phyloP scores from a whole-genome alignment of 1,139 yeast species.

The Yamadazyma songkhlaensis region DNA sequence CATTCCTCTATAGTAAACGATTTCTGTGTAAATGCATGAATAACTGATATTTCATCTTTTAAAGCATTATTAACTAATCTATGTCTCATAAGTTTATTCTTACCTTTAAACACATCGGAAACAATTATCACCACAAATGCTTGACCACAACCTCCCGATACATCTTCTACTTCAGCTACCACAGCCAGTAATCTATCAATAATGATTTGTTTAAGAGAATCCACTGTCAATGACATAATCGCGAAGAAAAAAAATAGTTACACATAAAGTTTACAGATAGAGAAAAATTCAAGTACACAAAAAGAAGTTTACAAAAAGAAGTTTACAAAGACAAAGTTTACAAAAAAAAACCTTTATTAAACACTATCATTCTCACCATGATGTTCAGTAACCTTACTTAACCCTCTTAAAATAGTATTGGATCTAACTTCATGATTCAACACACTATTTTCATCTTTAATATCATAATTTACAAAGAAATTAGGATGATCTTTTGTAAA shows the following conservation, averaged over 20 bases:
- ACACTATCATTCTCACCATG: constrained; percentile 22
- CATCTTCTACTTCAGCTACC: constrained; percentile 63
- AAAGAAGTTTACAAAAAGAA: too few relatives aligned
- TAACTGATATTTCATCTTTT: constrained; percentile 75
- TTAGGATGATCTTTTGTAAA: constrained; percentile 28
- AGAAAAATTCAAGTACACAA: too few relatives aligned
- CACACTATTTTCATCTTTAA: constrained; percentile 16
- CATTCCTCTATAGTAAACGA: constrained; percentile 75
- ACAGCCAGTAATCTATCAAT: constrained; percentile 49
- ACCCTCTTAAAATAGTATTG: constrained; percentile 35
- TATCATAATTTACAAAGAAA: constrained; percentile 24
- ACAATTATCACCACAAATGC: constrained; percentile 87
- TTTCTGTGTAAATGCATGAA: constrained; percentile 95
- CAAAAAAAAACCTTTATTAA: neutral
- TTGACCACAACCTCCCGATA: constrained; percentile 87
- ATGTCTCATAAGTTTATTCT: constrained; percentile 83
- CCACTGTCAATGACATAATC: constrained; percentile 39
- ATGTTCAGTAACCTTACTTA: constrained; percentile 29
- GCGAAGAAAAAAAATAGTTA: too few relatives aligned
- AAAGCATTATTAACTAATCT: constrained; percentile 78
- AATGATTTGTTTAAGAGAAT: constrained; percentile 44
- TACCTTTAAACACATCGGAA: constrained; percentile 65
- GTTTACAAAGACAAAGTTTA: neutral
- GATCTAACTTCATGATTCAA: constrained; percentile 29
- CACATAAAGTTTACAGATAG: too few relatives aligned